Evolutionary conservation across 2,329 filamentous ascomycete genomes (phyloP).

Genomic region (Capronia epimyces): DNA sequence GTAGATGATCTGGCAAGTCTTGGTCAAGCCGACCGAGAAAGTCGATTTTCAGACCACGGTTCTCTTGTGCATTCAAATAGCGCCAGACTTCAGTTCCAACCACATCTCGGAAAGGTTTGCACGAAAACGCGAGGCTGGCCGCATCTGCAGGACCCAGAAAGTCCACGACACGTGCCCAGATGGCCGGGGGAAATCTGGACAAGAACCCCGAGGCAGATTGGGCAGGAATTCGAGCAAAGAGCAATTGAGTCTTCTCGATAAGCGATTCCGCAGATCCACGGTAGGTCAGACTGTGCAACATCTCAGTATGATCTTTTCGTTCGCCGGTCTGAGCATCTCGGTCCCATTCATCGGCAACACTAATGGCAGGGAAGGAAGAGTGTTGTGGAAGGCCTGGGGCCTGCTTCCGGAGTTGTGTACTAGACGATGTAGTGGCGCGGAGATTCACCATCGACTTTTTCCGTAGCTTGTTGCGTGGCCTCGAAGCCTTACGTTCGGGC

Average conservation of each 20-base stretch:
- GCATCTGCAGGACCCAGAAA: slow-evolving; percentile 44
- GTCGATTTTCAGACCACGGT: slow-evolving; percentile 43
- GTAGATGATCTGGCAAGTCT: slow-evolving; percentile 50
- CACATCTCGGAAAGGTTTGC: slow-evolving; percentile 42
- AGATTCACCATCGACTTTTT: slow-evolving; percentile 13
- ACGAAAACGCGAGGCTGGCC: slow-evolving; percentile 48
- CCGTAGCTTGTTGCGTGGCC: slow-evolving; percentile 6
- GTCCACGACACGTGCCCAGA: slow-evolving; percentile 45
- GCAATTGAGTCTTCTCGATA: slow-evolving; percentile 10
- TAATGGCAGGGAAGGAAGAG: slow-evolving; percentile 12
- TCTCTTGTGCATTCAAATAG: slow-evolving; percentile 34
- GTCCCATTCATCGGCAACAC: slow-evolving; percentile 16
- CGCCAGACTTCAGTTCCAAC: slow-evolving; percentile 40
- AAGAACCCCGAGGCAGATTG: slow-evolving; percentile 32
- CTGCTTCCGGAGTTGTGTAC: slow-evolving; percentile 4
- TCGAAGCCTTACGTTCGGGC: neutral
- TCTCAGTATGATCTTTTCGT: slow-evolving; percentile 27
- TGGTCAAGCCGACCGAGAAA: slow-evolving; percentile 51
- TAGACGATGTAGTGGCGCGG: neutral
- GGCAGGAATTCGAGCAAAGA: slow-evolving; percentile 13
- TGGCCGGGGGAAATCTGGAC: slow-evolving; percentile 39
- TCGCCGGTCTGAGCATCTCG: slow-evolving; percentile 29
- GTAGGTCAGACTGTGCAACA: slow-evolving; percentile 28
- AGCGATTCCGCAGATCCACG: slow-evolving; percentile 18
- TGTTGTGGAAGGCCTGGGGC: slow-evolving; percentile 11